Evolutionary conservation across 2,329 filamentous ascomycete genomes (phyloP).

Genomic region (Pseudomassariella vexata): DNA sequence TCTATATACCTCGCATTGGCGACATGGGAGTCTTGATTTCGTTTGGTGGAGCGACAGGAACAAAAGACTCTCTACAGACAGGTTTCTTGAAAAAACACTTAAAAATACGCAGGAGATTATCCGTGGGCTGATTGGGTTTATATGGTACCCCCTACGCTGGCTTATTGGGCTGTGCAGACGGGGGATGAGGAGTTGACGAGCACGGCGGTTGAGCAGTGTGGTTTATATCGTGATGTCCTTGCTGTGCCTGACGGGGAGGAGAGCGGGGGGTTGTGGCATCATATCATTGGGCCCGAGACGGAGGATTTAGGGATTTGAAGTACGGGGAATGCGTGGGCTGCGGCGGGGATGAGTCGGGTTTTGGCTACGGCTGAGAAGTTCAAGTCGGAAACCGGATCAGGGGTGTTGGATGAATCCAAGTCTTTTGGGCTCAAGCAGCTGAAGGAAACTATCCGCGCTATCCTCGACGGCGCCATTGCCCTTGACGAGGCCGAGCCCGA

Average conservation of each 20-base stretch:
- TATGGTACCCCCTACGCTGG: constrained; percentile 44
- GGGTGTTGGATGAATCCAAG: constrained; percentile 1
- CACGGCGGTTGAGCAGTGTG: constrained; percentile 32
- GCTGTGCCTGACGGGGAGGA: constrained; percentile 21
- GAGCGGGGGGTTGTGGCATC: constrained; percentile 30
- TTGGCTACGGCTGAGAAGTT: constrained; percentile 31
- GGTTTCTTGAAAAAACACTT: too few relatives aligned
- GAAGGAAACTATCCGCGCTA: constrained; percentile 20
- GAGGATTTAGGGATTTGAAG: constrained; percentile 36
- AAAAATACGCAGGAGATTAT: constrained; percentile 33
- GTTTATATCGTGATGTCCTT: constrained; percentile 34
- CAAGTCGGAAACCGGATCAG: not conserved
- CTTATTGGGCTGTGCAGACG: constrained; percentile 35
- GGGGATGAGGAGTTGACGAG: constrained; percentile 26
- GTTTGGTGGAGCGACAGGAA: constrained; percentile 27
- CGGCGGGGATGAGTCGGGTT: constrained; percentile 39
- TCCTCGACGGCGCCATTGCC: constrained; percentile 25
- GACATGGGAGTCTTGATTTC: constrained; percentile 29
- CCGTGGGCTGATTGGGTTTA: constrained; percentile 44
- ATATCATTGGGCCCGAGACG: constrained; percentile 32
- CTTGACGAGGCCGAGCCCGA: constrained; percentile 16
- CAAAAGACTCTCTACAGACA: constrained; percentile 7
- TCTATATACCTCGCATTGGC: constrained; percentile 29
- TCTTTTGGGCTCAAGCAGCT: too few relatives aligned
- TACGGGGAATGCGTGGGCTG: constrained; percentile 42